Evolutionary conservation across 139 green algal genomes (phyloP), one percentile per base, ranked within the genome.

Genomic region (Ostreobium quekettii): DNA sequence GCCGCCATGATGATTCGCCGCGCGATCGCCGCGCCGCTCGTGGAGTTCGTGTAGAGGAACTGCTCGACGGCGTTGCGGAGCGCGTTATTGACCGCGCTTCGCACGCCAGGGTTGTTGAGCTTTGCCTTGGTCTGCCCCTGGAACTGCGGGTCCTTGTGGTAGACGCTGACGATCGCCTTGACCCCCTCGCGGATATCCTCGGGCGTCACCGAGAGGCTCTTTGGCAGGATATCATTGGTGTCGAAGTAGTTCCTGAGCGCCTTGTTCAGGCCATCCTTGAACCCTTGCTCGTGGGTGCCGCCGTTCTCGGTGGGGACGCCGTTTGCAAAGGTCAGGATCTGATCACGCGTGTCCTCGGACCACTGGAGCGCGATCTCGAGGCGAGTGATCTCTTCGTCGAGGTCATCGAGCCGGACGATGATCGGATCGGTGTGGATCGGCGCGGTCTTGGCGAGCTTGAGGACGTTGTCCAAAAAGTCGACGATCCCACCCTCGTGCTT

Each of bases 91-190:
- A 33, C n/a, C n/a, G n/a, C n/a, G n/a, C 66, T 77, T 19, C 85
- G 74, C 5, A 96, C 93, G 71, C 95, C 90, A 2, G 90, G 87
- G 73, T 97, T 98, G 74, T 91, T 90, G 53, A 99, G 83, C 58
- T 90, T 78, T 22, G 91, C 95, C 80, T 98, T 98, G 38, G 93
- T 99, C 82, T 99, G 93, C 2, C 93, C 93, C 77, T 99, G 91
- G 80, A 99, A 99, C 82, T 98, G 93, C 3, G 93, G 93, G 60
- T 91, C 57, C 7, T 82, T 85, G 32, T 86, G 81, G 80, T 93
- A 89, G 28, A 96, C 90, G 2, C 74, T 79, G 28, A 96, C 71
- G 28, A 92, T 77, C 0, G 70, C 86, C 0, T 46, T 77, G 37
- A 95, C 78, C 1, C 88, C 89, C 75, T 98, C 93, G 1, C 93